Evolutionary conservation across 257 asterid genomes (phyloP).

Genomic region (Eucommia ulmoides): DNA sequence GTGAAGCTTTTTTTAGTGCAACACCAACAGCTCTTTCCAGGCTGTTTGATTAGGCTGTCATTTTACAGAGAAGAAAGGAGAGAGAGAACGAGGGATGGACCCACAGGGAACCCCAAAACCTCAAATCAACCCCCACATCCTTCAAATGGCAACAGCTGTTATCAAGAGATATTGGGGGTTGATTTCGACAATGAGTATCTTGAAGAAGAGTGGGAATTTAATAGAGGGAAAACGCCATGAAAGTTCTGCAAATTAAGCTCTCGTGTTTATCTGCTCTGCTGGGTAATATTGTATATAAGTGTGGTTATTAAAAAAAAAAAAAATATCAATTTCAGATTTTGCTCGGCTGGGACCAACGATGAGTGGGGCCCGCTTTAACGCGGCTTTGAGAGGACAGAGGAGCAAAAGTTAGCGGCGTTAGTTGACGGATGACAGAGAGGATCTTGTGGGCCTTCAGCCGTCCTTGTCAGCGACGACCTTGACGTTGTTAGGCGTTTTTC

Average conservation of each 20-base stretch:
- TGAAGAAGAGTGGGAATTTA: neutral
- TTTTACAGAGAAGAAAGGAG: constrained; percentile 3
- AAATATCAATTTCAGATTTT: too few relatives aligned
- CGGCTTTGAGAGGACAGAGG: neutral
- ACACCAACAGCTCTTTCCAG: constrained; percentile 54
- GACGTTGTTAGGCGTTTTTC: too few relatives aligned
- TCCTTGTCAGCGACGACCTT: too few relatives aligned
- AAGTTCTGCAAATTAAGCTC: neutral
- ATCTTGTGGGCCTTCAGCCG: neutral
- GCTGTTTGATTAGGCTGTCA: constrained; percentile 70
- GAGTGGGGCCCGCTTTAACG: neutral
- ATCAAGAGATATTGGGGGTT: neutral
- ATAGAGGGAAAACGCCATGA: neutral
- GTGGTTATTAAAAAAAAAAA: neutral
- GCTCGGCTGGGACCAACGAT: neutral
- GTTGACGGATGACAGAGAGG: neutral
- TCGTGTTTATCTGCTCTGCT: neutral
- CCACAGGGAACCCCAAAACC: neutral
- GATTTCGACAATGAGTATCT: neutral
- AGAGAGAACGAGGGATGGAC: constrained; percentile 1
- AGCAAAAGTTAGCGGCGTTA: neutral
- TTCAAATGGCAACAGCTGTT: neutral
- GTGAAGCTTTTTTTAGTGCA: constrained; percentile 30
- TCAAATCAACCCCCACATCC: neutral
- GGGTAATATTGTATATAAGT: neutral